phyloP scores from a whole-genome alignment of 2,329 filamentous ascomycete species.

The Fusarium marasasianum region DNA sequence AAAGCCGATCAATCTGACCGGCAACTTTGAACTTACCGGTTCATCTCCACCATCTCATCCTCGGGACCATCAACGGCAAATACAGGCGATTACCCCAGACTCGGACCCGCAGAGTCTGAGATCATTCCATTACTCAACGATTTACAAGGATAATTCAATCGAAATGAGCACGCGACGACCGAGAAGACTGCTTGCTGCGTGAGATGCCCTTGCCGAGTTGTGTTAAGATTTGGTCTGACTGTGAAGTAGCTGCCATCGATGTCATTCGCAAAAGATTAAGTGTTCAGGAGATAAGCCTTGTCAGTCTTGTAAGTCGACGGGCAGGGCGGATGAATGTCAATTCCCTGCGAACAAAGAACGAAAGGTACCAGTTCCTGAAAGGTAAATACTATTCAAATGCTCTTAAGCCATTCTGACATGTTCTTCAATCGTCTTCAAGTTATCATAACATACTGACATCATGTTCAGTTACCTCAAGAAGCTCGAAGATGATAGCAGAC shows the following conservation, averaged over 20 bases:
- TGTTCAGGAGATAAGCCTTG: slow-evolving; percentile 57
- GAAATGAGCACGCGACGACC: slow-evolving; percentile 35
- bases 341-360: slow-evolving; percentile 54
- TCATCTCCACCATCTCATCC: slow-evolving; percentile 8
- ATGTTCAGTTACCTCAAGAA: slow-evolving; percentile 25
- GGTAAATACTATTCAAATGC: neutral
- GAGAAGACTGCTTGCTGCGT: slow-evolving; percentile 41
- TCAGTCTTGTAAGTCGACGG: slow-evolving; percentile 50
- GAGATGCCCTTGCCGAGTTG: neutral
- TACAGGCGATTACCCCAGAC: slow-evolving; percentile 25
- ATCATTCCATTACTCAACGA: slow-evolving; percentile 19
- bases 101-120: slow-evolving; percentile 22
- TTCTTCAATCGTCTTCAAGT: accelerated
- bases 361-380: slow-evolving; percentile 47
- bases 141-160: neutral
- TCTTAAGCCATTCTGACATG: neutral
- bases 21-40: slow-evolving; percentile 16
- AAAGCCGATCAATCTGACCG: slow-evolving; percentile 7
- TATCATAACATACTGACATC: neutral
- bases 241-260: slow-evolving; percentile 49
- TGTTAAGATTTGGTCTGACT: neutral
- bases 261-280: slow-evolving; percentile 57
- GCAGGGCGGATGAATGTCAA: slow-evolving; percentile 49
- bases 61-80: slow-evolving; percentile 13
- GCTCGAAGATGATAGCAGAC: slow-evolving; percentile 25